A percentile compares a stretch with the other conserved stretches of the same genome.
These are phyloP conservation scores for Suillus alpinus DNA, from an alignment of 768 basidiomycete genomes.

Conservation along the genomic window DNA sequence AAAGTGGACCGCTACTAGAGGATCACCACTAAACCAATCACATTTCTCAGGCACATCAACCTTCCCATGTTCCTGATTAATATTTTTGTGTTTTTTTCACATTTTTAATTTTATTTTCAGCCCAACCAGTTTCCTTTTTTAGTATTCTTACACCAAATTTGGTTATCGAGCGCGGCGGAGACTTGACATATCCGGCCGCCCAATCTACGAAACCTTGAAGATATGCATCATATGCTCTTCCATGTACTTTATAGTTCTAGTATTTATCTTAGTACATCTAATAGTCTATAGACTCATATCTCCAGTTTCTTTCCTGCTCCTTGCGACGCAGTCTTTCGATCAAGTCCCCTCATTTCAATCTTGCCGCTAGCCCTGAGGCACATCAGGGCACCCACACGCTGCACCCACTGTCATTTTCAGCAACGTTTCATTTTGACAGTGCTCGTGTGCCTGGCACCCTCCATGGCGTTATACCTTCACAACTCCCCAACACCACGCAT, in stretches of 20 bases:
- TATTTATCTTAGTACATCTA: constrained; percentile 13
- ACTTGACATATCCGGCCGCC: constrained; percentile 12
- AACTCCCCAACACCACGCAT: neutral
- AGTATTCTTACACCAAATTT: neutral
- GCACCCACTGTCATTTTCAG: constrained; percentile 9
- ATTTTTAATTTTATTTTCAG: constrained; percentile 6
- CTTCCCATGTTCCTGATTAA: constrained; percentile 24
- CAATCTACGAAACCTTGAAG: constrained; percentile 2
- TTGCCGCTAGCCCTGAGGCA: constrained; percentile 8
- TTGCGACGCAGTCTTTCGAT: neutral
- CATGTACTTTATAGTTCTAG: neutral
- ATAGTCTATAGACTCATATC: constrained; percentile 13
- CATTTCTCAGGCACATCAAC: constrained; percentile 34
- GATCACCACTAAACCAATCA: constrained; percentile 34
- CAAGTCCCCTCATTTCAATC: neutral
- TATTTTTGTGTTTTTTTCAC: constrained; percentile 17
- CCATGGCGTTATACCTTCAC: neutral
- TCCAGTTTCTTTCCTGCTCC: constrained; percentile 13
- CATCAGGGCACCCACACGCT: constrained; percentile 11
- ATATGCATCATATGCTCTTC: too few relatives aligned
- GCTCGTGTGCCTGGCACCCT: constrained; percentile 10
- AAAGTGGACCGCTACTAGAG: constrained; percentile 24
- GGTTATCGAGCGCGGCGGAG: constrained; percentile 12
- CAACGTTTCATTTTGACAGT: constrained; percentile 9
- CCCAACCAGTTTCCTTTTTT: neutral